Base-by-base conservation (phyloP, 495 filamentous ascomycete species). In the Penicillium ochrochloron region DNA sequence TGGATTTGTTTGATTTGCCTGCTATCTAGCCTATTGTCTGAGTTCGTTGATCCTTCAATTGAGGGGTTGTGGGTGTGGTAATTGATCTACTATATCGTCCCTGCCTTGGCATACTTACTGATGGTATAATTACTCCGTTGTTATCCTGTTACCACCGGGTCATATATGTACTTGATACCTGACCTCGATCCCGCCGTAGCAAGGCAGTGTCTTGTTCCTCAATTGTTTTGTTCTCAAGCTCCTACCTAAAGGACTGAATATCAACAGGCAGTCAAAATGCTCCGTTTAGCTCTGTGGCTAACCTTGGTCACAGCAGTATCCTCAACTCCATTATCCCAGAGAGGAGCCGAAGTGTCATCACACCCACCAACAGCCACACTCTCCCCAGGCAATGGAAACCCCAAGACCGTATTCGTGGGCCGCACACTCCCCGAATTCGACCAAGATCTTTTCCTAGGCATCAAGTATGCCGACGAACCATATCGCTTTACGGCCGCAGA, bases 401-500 rank as follows among this genome's bases (percentile, higher is more conserved):
- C 61, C 1, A 66, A 71, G 11, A 62, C 66, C 0, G 37, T 73
- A 19, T 77, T 77, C 53, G 59, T 76, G 0, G 74, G 76, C 27
- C 73, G 74, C 15, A 65, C 67, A 3, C 57, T 76, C 33, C 67
- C 71, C 9, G 71, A 76, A 27, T 76, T 76, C 50, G 37, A 70
- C 29, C 76, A 78, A 27, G 70, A 77, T 21, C 23, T 75, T 1
- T 77, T 78, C 55, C 66, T 78, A 6, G 74, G 76, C 17, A 73
- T 78, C 44, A 78, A 77, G 37, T 78, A 73, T 56, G 74, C 76
- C 19, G 64, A 76, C 21, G 14, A 76, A 54, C 74, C 74, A 11
- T 44, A 51, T 3, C 71, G 74, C 9, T 78, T 78, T 59, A 76
- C 73, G 0, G 70, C 70, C 5, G 65, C 74, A 2, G 33, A 63